Evolutionary conservation across 2,329 filamentous ascomycete species (phyloP).

Genomic region (Pseudocercospora fijiensis): DNA sequence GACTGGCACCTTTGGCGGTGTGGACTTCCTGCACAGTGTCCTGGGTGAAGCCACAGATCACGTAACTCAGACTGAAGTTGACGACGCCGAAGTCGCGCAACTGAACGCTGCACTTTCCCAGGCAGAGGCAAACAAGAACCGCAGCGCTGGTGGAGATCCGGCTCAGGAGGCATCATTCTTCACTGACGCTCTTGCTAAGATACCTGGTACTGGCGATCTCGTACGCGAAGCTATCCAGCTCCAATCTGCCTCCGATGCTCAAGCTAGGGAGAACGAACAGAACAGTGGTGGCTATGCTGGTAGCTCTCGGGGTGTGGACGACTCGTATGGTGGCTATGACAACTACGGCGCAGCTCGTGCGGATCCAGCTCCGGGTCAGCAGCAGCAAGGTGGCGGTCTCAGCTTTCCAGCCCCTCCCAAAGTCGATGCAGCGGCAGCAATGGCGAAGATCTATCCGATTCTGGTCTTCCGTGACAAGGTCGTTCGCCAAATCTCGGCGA

Average conservation of each 20-base stretch:
- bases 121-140: constrained; percentile 39
- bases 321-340: constrained; percentile 25
- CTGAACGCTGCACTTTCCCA: constrained; percentile 47
- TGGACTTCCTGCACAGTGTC: constrained; percentile 53
- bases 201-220: constrained; percentile 60
- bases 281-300: constrained; percentile 19
- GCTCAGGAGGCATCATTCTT: constrained; percentile 47
- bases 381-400: constrained; percentile 45
- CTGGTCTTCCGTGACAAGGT: constrained; percentile 92
- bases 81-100: constrained; percentile 50
- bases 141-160: constrained; percentile 35
- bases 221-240: constrained; percentile 49
- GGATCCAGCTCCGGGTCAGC: constrained; percentile 23
- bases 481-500: constrained; percentile 78
- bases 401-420: constrained; percentile 29
- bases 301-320: constrained; percentile 19
- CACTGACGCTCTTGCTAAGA: constrained; percentile 69
- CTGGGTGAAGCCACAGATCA: constrained; percentile 53
- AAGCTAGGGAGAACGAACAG: constrained; percentile 21
- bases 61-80: constrained; percentile 50
- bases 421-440: constrained; percentile 35
- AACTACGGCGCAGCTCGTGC: constrained; percentile 25
- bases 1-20: constrained; percentile 55
- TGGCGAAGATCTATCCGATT: constrained; percentile 83
- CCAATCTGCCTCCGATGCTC: constrained; percentile 48